These are phyloP conservation scores for Skeletonema tropicum DNA, from an alignment of 108 stramenopile species.

Conservation along the genomic window DNA sequence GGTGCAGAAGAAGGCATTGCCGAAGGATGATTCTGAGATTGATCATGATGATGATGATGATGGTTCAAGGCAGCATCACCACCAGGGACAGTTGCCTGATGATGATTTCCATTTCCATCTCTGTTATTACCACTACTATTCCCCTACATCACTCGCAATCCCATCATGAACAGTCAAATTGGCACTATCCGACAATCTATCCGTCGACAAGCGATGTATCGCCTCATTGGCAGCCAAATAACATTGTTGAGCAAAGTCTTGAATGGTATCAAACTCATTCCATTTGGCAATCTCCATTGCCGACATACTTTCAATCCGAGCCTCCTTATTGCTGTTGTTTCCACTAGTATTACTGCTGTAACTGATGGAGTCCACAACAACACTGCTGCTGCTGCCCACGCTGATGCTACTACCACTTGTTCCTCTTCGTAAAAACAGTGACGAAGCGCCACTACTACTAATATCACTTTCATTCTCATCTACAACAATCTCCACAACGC, in stretches of 20 bases:
- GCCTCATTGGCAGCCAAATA: constrained; percentile 69
- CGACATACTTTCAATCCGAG: background rate
- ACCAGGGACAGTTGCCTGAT: background rate
- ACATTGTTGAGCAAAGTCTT: constrained; percentile 73
- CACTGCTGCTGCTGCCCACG: background rate
- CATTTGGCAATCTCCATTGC: constrained; percentile 36
- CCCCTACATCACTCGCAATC: background rate
- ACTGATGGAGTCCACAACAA: background rate
- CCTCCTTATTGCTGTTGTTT: background rate
- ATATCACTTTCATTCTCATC: background rate
- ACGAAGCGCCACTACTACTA: background rate
- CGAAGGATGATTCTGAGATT: background rate
- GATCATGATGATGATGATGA: constrained; percentile 2
- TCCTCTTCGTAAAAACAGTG: background rate
- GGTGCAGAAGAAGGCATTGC: background rate
- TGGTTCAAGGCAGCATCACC: background rate
- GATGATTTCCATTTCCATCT: background rate
- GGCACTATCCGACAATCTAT: constrained; percentile 72
- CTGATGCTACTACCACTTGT: background rate
- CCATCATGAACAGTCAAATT: constrained; percentile 58
- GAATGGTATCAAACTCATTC: constrained; percentile 52
- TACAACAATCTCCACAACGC: background rate
- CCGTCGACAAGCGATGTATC: constrained; percentile 72
- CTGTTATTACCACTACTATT: background rate
- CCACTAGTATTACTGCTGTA: background rate